These are phyloP conservation scores for Tylopilus subfusipes DNA, from an alignment of 768 basidiomycete genomes.

Conservation along the genomic window DNA sequence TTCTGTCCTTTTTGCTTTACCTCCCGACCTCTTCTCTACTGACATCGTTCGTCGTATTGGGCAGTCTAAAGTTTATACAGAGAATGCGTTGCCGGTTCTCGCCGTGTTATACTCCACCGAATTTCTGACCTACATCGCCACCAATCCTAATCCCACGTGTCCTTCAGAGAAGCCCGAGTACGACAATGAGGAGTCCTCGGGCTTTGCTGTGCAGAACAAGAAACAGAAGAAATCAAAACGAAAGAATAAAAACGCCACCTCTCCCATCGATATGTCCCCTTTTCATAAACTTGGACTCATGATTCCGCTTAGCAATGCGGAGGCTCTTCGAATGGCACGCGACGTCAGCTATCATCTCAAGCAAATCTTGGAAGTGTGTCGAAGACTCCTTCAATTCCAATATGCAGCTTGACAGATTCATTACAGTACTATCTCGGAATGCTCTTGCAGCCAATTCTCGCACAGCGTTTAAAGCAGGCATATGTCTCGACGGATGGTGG, in stretches of 20 bases:
- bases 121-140: background rate
- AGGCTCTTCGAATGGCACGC: conserved; percentile 10
- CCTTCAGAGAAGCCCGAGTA: conserved; percentile 2
- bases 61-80: conserved; percentile 21
- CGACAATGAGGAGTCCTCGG: conserved; percentile 1
- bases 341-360: conserved; percentile 27
- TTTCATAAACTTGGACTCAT: conserved; percentile 29
- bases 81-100: conserved; percentile 22
- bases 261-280: conserved; percentile 23
- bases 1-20: conserved; percentile 22
- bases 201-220: conserved; percentile 10
- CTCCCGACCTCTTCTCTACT: conserved; percentile 12
- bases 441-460: conserved; percentile 16
- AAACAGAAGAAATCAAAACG: conserved; percentile 31
- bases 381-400: no score
- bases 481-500: conserved; percentile 4
- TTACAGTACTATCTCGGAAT: conserved; percentile 28
- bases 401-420: background rate
- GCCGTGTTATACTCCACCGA: conserved; percentile 14
- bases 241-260: conserved; percentile 8
- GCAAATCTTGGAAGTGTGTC: conserved; percentile 28
- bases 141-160: background rate
- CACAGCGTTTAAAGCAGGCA: conserved; percentile 3
- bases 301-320: conserved; percentile 26
- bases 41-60: conserved; percentile 12